These are phyloP conservation scores for Aristolochia fimbriata DNA, from an alignment of 164 flowering plant genomes.

Conservation along the genomic window DNA sequence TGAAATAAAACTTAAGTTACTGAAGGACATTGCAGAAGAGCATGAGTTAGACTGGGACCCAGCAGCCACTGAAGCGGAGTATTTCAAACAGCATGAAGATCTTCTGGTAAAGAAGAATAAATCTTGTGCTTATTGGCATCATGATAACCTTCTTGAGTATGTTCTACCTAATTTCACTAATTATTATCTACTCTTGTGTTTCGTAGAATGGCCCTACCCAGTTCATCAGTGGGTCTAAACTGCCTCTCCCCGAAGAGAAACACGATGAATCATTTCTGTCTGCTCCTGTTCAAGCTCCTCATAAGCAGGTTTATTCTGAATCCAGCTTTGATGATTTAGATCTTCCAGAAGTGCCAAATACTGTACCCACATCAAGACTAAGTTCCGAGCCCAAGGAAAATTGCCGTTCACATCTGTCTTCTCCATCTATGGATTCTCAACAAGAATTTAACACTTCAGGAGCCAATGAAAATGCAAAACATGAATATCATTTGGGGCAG, in stretches of 20 bases:
- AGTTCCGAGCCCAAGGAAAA: constrained; percentile 24
- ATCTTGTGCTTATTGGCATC: not conserved
- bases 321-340: constrained; percentile 41
- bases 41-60: constrained; percentile 91
- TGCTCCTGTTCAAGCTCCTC: constrained; percentile 16
- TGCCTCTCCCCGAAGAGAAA: constrained; percentile 75
- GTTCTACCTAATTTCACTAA: not conserved
- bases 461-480: constrained; percentile 13
- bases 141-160: not conserved
- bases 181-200: not conserved
- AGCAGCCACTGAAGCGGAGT: constrained; percentile 60
- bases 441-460: not conserved
- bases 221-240: constrained; percentile 53
- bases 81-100: constrained; percentile 77
- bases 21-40: constrained; percentile 95
- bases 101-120: constrained; percentile 43
- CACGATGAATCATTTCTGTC: constrained; percentile 38
- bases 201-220: constrained; percentile 77
- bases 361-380: constrained; percentile 24
- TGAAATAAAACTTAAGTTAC: constrained; percentile 64
- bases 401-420: constrained; percentile 10
- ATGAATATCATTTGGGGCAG: constrained; percentile 13
- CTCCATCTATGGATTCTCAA: constrained; percentile 3
- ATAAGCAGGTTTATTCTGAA: constrained; percentile 46
- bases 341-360: constrained; percentile 84